These are phyloP conservation scores for Bryum argenteum DNA, from an alignment of 225 moss, liverwort and hornwort genomes.

Conservation along the genomic window DNA sequence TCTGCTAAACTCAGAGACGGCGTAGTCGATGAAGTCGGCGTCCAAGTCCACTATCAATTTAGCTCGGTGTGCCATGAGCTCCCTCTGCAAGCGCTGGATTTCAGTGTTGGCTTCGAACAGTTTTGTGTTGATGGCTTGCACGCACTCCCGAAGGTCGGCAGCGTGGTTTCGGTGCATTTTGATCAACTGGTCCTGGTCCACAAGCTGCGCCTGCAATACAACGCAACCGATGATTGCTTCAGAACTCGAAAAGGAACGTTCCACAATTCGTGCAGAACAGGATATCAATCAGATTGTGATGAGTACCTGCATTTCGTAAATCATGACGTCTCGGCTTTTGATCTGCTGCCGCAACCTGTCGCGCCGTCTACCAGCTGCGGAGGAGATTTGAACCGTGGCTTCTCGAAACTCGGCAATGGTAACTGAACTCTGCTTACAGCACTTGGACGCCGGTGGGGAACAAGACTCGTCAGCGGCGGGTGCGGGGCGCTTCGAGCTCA, in stretches of 20 bases:
- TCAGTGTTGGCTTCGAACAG: constrained; percentile 54
- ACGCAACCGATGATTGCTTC: too few species aligned
- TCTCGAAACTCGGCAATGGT: not conserved
- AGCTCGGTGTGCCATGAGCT: constrained; percentile 46
- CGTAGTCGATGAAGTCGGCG: constrained; percentile 22
- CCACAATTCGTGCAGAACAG: not conserved
- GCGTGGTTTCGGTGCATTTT: constrained; percentile 47
- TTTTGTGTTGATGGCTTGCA: constrained; percentile 46
- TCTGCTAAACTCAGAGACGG: constrained; percentile 19
- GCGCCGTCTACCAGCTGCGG: constrained; percentile 29
- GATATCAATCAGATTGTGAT: not conserved
- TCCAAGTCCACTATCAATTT: constrained; percentile 33
- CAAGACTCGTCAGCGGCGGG: not conserved
- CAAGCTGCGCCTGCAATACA: constrained; percentile 23
- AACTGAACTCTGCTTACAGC: constrained; percentile 10
- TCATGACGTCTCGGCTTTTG: constrained; percentile 62
- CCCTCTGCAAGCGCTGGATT: constrained; percentile 51
- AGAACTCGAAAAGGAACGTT: not conserved
- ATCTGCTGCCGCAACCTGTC: constrained; percentile 67
- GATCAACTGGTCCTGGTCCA: constrained; percentile 56
- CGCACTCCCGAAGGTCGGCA: constrained; percentile 53
- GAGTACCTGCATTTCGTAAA: constrained; percentile 55
- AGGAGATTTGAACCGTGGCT: not conserved
- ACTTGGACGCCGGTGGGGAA: constrained; percentile 17
- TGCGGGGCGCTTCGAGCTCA: constrained; percentile 25